Percentiles rank a stretch among this genome's conserved stretches.
These are phyloP conservation scores for Parastagonospora avenae DNA, from an alignment of 2,329 filamentous ascomycete genomes.

Conservation along the genomic window DNA sequence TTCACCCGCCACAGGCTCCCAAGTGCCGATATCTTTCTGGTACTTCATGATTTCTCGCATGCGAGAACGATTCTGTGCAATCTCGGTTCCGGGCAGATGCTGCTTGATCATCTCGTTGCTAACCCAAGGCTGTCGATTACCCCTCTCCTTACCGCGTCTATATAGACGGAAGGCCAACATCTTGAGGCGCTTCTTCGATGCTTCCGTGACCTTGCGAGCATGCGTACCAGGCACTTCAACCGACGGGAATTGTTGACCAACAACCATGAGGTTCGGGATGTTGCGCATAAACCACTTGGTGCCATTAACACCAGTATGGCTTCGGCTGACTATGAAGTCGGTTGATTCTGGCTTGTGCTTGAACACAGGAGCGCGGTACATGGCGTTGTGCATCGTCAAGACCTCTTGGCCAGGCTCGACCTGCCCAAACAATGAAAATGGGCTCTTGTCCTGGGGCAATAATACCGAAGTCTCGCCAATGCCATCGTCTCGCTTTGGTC, in stretches of 20 bases:
- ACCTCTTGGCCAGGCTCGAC: constrained; percentile 90
- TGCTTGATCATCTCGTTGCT: constrained; percentile 66
- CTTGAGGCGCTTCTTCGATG: constrained; percentile 94
- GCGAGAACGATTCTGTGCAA: constrained; percentile 95
- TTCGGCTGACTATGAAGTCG: constrained; percentile 88
- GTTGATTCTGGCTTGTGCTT: constrained; percentile 76
- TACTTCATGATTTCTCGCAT: constrained; percentile 96
- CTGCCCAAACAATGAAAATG: constrained; percentile 92
- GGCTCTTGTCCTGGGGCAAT: constrained; percentile 91
- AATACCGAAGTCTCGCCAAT: constrained; percentile 89
- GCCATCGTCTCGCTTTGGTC: constrained; percentile 71
- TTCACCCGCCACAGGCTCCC: constrained; percentile 73
- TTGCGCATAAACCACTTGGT: constrained; percentile 83
- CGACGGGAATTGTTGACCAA: constrained; percentile 91
- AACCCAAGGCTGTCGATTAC: constrained; percentile 79
- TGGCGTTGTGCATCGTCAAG: constrained; percentile 89
- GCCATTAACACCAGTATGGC: constrained; percentile 77
- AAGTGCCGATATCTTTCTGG: constrained; percentile 84
- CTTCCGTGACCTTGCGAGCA: constrained; percentile 92
- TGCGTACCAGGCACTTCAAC: constrained; percentile 93
- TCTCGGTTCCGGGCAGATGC: constrained; percentile 90
- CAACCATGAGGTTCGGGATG: constrained; percentile 87
- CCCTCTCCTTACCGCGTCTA: constrained; percentile 71
- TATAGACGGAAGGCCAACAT: constrained; percentile 94
- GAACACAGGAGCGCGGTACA: constrained; percentile 95